Evolutionary conservation across 1,284 basidiomycete genomes (phyloP).

Genomic region (Malassezia obtusa): DNA sequence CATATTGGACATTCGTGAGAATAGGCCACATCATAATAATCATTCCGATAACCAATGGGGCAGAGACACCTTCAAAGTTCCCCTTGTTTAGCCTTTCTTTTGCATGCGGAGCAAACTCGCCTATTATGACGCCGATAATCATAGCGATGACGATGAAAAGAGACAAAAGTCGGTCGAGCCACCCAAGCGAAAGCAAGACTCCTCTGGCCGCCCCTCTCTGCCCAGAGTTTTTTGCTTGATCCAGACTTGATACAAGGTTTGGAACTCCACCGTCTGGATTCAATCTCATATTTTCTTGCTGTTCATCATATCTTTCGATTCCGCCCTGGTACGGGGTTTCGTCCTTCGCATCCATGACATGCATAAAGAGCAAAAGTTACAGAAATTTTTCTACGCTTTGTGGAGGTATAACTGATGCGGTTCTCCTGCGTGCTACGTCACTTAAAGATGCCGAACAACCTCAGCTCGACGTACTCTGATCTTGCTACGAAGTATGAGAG

Average conservation of each 20-base stretch:
- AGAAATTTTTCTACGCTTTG: no score
- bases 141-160: slow-evolving; percentile 65
- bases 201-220: slow-evolving; percentile 20
- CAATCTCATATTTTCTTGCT: neutral
- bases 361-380: no score
- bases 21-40: slow-evolving; percentile 86
- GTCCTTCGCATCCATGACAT: no score
- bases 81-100: slow-evolving; percentile 32
- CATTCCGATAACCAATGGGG: slow-evolving; percentile 50
- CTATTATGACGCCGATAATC: slow-evolving; percentile 69
- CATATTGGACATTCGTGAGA: slow-evolving; percentile 65
- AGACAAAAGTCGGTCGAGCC: slow-evolving; percentile 62
- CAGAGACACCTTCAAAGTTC: slow-evolving; percentile 45
- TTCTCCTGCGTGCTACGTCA: no score
- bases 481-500: no score
- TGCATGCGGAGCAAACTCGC: slow-evolving; percentile 49
- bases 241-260: slow-evolving; percentile 19
- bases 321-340: no score
- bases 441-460: no score
- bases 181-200: slow-evolving; percentile 45
- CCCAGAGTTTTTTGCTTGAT: slow-evolving; percentile 22
- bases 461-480: no score
- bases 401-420: no score
- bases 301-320: no score
- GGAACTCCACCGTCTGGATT: slow-evolving; percentile 24